Conservation (phyloP, 2,329 filamentous ascomycete genomes). For the Colletotrichum sp. region DNA sequence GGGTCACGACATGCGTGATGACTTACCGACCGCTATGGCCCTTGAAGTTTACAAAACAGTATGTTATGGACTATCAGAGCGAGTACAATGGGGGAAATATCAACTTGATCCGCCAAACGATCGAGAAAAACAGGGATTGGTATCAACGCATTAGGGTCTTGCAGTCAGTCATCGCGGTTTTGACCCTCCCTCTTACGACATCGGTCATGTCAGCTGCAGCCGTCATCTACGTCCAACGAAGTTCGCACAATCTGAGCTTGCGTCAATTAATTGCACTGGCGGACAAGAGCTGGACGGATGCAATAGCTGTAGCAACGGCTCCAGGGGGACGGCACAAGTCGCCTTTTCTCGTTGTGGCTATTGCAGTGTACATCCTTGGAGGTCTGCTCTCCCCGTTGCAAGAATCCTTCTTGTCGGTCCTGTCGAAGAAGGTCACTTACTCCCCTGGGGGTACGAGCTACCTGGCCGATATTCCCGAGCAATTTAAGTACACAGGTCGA, state of each 20-base stretch:
- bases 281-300: not conserved
- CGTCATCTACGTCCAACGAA: not conserved
- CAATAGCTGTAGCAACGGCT: not conserved
- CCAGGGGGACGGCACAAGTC: not conserved
- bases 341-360: not conserved
- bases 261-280: not conserved
- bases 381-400: not conserved
- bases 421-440: not conserved
- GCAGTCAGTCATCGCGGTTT: not conserved
- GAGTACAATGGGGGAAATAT: not conserved
- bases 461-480: not conserved
- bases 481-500: not conserved
- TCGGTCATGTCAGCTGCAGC: not conserved
- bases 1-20: not conserved
- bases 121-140: not conserved
- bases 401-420: not conserved
- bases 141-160: not conserved
- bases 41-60: not conserved
- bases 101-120: not conserved
- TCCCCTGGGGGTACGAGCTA: not conserved
- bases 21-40: not conserved
- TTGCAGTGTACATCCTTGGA: not conserved
- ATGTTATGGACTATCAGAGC: not conserved
- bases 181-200: not conserved
- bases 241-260: not conserved